phyloP scores from a whole-genome alignment of 352 stramenopile species.

The Globisporangium uncinulatum region DNA sequence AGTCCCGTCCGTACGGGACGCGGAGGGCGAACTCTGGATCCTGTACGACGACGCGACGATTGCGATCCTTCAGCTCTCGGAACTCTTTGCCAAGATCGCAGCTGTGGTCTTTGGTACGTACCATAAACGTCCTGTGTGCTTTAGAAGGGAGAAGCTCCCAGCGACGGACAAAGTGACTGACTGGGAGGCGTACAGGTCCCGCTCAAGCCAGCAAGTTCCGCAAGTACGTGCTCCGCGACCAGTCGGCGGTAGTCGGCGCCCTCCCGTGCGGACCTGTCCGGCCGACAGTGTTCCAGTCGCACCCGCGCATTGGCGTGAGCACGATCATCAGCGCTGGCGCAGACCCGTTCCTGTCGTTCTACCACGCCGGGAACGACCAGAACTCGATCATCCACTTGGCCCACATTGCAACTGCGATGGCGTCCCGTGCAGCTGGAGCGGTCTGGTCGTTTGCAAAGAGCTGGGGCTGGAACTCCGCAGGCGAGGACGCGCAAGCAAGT shows the following conservation, averaged over 20 bases:
- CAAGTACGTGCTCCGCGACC: slow-evolving; percentile 75
- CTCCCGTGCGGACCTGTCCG: slow-evolving; percentile 55
- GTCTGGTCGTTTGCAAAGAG: slow-evolving; percentile 82
- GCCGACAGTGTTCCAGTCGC: slow-evolving; percentile 79
- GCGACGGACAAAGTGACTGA: not conserved
- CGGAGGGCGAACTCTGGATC: slow-evolving; percentile 66
- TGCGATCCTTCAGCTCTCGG: slow-evolving; percentile 68
- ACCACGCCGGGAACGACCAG: slow-evolving; percentile 79
- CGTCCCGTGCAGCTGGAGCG: slow-evolving; percentile 60
- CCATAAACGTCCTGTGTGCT: not conserved
- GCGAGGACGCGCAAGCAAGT: slow-evolving; percentile 5
- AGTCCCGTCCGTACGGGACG: slow-evolving; percentile 17
- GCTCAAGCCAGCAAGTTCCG: slow-evolving; percentile 73
- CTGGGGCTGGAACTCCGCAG: slow-evolving; percentile 52
- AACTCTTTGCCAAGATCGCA: slow-evolving; percentile 46
- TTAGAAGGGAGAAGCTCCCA: too few relatives aligned
- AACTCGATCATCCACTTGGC: slow-evolving; percentile 85
- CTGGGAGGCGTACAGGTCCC: slow-evolving; percentile 18
- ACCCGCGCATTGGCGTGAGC: slow-evolving; percentile 64
- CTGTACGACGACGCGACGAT: slow-evolving; percentile 72
- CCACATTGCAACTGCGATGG: slow-evolving; percentile 79
- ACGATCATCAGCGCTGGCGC: slow-evolving; percentile 66
- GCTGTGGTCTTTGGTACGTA: slow-evolving; percentile 45
- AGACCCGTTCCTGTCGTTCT: slow-evolving; percentile 72
- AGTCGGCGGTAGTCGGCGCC: slow-evolving; percentile 53